These are phyloP conservation scores for Blastobotrys parvus DNA, from an alignment of 805 yeast genomes.

Conservation along the genomic window DNA sequence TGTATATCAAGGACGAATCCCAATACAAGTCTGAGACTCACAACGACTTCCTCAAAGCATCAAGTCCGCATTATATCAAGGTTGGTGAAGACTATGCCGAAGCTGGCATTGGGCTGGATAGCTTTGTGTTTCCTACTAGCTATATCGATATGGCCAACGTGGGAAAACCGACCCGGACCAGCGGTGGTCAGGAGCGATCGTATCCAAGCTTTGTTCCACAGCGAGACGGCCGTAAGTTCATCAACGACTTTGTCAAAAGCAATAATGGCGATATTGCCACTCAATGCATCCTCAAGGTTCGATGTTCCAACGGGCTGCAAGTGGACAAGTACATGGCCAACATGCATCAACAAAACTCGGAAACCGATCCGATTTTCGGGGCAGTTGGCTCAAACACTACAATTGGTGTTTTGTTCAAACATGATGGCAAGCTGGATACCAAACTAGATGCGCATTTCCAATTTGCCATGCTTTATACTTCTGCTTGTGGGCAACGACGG, in stretches of 20 bases:
- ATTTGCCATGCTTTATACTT: conserved; percentile 80
- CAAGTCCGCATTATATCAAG: conserved; percentile 51
- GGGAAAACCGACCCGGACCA: conserved; percentile 51
- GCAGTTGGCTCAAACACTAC: conserved; percentile 53
- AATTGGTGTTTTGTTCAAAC: conserved; percentile 60
- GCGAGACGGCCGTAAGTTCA: conserved; percentile 60
- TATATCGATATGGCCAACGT: conserved; percentile 67
- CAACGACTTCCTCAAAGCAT: conserved; percentile 48
- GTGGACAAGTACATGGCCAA: conserved; percentile 68
- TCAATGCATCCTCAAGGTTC: conserved; percentile 73
- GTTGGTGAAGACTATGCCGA: conserved; percentile 49
- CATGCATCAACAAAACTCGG: conserved; percentile 31
- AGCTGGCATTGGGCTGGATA: conserved; percentile 63
- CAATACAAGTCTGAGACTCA: conserved; percentile 31
- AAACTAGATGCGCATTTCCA: conserved; percentile 82
- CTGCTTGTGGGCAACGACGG: conserved; percentile 63
- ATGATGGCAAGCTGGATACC: conserved; percentile 66
- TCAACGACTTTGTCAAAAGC: conserved; percentile 49
- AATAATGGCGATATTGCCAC: conserved; percentile 46
- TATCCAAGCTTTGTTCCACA: conserved; percentile 62
- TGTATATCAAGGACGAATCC: conserved; percentile 27
- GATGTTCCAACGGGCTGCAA: conserved; percentile 83
- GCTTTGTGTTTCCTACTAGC: conserved; percentile 58
- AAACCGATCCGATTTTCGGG: conserved; percentile 64
- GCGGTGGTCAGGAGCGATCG: conserved; percentile 62